These are phyloP conservation scores for Dipteronia sinensis DNA, from an alignment of 345 rosid species.

Conservation along the genomic window DNA sequence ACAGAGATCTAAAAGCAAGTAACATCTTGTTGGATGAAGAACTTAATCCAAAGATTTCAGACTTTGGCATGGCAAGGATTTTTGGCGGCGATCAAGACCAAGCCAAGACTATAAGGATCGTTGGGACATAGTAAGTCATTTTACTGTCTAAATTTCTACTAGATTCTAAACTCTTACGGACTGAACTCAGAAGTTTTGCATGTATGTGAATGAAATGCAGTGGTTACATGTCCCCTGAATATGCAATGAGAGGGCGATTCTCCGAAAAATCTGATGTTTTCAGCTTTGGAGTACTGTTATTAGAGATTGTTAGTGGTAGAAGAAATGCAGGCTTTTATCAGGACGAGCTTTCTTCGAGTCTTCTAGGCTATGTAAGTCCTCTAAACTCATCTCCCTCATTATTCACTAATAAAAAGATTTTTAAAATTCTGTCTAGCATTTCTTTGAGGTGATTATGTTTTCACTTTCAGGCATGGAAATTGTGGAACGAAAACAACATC, in stretches of 20 bases:
- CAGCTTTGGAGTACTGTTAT: not conserved
- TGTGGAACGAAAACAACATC: not conserved
- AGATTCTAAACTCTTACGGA: not conserved
- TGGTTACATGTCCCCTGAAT: not conserved
- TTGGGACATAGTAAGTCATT: not conserved
- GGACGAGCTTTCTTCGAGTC: not conserved
- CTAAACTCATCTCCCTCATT: not conserved
- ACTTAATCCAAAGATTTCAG: conserved; percentile 25
- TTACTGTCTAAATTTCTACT: not conserved
- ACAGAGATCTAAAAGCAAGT: not conserved
- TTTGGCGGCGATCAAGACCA: conserved; percentile 6
- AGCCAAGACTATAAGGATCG: not conserved
- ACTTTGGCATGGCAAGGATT: conserved; percentile 34
- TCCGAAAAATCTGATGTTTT: not conserved
- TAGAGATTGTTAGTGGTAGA: not conserved
- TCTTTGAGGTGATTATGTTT: not conserved
- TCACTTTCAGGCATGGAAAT: not conserved
- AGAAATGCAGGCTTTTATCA: not conserved
- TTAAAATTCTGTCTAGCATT: not conserved
- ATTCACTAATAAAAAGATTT: not conserved
- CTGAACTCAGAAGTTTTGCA: not conserved
- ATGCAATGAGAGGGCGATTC: not conserved
- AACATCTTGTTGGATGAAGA: not conserved
- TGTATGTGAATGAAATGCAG: not conserved
- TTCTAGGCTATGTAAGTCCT: not conserved